These are phyloP conservation scores for Monilinia polystroma DNA, from an alignment of 2,329 filamentous ascomycete species.

Conservation along the genomic window DNA sequence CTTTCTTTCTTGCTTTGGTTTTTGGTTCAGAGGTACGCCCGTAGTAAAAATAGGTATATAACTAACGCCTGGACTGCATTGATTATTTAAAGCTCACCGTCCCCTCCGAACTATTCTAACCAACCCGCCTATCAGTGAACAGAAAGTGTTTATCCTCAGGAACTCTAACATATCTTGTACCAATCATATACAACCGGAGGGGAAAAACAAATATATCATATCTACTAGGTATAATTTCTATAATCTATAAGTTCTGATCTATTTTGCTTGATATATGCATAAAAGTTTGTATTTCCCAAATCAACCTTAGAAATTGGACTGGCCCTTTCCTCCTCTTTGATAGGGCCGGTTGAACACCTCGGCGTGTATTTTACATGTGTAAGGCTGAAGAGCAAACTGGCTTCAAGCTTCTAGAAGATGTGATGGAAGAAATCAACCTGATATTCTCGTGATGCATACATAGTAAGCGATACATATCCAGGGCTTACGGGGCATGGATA, in stretches of 20 bases:
- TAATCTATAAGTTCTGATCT: not conserved
- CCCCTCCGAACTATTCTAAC: not conserved
- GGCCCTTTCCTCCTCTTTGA: not conserved
- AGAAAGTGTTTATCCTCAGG: not conserved
- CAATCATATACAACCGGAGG: not conserved
- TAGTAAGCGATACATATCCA: constrained; percentile 5
- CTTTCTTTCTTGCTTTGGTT: too few species aligned
- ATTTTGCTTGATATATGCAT: not conserved
- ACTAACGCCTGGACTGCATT: not conserved
- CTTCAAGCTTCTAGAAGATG: constrained; percentile 29
- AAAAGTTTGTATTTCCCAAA: not conserved
- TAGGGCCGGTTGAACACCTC: not conserved
- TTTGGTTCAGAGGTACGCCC: not conserved
- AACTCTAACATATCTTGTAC: not conserved
- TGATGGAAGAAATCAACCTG: constrained; percentile 34
- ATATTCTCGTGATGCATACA: not conserved
- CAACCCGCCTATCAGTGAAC: not conserved
- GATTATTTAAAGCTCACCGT: constrained; percentile 10
- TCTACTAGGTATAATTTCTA: too few species aligned
- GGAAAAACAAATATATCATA: too few species aligned
- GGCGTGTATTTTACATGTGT: not conserved
- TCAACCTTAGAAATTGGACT: not conserved
- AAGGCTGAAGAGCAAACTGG: constrained; percentile 25
- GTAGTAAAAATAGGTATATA: not conserved
- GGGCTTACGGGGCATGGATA: constrained; percentile 5